A percentile compares a stretch with the other conserved stretches of the same genome.
phyloP scores from a whole-genome alignment of 148 eudicot genomes.

The Vaccinium myrtillus region DNA sequence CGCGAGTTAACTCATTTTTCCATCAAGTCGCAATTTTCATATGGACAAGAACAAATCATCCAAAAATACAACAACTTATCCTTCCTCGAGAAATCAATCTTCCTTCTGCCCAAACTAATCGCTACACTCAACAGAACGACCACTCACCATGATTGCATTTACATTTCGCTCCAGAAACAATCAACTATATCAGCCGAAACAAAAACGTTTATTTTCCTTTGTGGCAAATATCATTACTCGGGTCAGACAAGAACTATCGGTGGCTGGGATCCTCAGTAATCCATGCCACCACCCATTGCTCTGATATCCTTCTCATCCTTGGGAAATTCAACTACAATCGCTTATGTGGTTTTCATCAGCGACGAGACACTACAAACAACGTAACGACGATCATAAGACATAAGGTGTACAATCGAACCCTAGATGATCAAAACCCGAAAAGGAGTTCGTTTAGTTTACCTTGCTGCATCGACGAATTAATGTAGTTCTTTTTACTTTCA shows the following conservation, averaged over 20 bases:
- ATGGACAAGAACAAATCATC: background rate
- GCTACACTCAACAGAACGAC: too few species aligned
- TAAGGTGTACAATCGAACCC: background rate
- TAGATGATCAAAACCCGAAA: background rate
- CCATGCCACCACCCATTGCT: conserved; percentile 60
- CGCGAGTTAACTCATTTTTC: background rate
- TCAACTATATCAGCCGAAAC: background rate
- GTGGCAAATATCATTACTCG: background rate
- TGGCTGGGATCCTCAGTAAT: conserved; percentile 24
- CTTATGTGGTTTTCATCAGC: conserved; percentile 41
- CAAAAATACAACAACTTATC: too few species aligned
- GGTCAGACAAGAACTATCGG: background rate
- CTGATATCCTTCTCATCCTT: conserved; percentile 55
- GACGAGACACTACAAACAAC: conserved; percentile 32
- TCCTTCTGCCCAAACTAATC: too few species aligned
- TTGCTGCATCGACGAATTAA: conserved; percentile 80
- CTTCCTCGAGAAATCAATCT: too few species aligned
- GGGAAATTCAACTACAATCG: conserved; percentile 36
- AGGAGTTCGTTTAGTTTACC: conserved; percentile 28
- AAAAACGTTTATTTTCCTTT: background rate
- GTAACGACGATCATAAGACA: background rate
- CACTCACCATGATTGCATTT: too few species aligned
- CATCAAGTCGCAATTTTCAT: background rate
- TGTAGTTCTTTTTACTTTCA: conserved; percentile 84
- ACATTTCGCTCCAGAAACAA: background rate